These are phyloP conservation scores for Fusarium transvaalense DNA, from an alignment of 2,329 filamentous ascomycete genomes.

Conservation along the genomic window DNA sequence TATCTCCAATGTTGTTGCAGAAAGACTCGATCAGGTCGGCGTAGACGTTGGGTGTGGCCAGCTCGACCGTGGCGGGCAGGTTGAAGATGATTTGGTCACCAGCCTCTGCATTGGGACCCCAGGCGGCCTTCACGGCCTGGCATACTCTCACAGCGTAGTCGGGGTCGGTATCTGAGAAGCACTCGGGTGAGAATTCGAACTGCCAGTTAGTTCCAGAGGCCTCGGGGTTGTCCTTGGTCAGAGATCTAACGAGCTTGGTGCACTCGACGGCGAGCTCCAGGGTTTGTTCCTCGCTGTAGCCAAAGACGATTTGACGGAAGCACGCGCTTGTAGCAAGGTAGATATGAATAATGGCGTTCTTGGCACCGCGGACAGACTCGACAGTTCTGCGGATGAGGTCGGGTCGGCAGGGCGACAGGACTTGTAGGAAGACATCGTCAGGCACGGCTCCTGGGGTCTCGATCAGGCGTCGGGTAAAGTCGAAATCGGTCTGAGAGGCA, in stretches of 20 bases:
- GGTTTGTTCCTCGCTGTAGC: constrained; percentile 84
- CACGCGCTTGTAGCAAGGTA: constrained; percentile 97
- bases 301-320: constrained; percentile 92
- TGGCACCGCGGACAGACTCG: constrained; percentile 86
- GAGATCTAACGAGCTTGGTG: constrained; percentile 84
- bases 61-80: constrained; percentile 94
- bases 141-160: constrained; percentile 88
- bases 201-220: constrained; percentile 74
- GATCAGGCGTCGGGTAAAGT: constrained; percentile 89
- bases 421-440: constrained; percentile 89
- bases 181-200: constrained; percentile 88
- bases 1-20: constrained; percentile 84
- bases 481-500: constrained; percentile 94
- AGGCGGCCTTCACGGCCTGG: constrained; percentile 92
- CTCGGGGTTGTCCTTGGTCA: constrained; percentile 83
- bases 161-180: constrained; percentile 89
- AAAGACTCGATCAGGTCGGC: constrained; percentile 98
- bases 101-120: constrained; percentile 82
- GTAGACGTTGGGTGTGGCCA: constrained; percentile 94
- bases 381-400: constrained; percentile 90
- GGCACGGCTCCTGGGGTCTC: constrained; percentile 58
- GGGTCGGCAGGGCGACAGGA: constrained; percentile 90
- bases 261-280: constrained; percentile 86
- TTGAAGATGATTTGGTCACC: constrained; percentile 88
- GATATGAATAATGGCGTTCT: constrained; percentile 94